phyloP scores from a whole-genome alignment of 352 stramenopile genomes.

The Globisporangium acanthophoron region DNA sequence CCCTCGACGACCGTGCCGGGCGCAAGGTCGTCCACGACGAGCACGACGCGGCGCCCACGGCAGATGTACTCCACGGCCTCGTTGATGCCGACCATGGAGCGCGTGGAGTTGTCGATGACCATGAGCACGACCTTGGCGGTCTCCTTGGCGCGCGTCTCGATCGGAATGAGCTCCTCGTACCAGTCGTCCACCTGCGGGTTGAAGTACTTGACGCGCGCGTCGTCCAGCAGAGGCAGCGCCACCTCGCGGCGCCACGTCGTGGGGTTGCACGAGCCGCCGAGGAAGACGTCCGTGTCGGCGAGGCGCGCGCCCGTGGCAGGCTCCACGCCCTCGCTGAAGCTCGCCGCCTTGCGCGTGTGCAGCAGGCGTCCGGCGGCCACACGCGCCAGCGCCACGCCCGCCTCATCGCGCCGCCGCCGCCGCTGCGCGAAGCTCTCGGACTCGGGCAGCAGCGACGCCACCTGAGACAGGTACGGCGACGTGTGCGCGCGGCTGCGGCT shows the following conservation, averaged over 20 bases:
- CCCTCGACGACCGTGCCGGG: conserved; percentile 47
- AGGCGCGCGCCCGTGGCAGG: conserved; percentile 22
- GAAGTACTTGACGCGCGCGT: conserved; percentile 67
- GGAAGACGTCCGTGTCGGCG: conserved; percentile 61
- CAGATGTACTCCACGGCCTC: conserved; percentile 87
- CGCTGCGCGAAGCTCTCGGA: conserved; percentile 11
- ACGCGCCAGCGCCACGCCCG: conserved; percentile 13
- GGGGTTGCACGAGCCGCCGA: conserved; percentile 85
- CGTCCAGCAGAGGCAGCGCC: conserved; percentile 71
- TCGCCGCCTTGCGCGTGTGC: conserved; percentile 39
- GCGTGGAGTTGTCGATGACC: conserved; percentile 77
- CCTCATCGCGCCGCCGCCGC: conserved; percentile 12
- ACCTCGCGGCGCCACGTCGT: conserved; percentile 82
- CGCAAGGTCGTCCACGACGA: conserved; percentile 80
- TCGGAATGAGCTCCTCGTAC: conserved; percentile 77
- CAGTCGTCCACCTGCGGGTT: conserved; percentile 90
- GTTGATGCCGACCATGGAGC: conserved; percentile 83
- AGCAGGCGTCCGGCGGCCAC: conserved; percentile 9
- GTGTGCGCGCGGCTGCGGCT: conserved; percentile 55
- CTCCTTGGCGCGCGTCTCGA: conserved; percentile 81
- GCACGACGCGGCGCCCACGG: conserved; percentile 53
- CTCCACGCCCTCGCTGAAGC: conserved; percentile 45
- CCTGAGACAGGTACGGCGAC: conserved; percentile 49
- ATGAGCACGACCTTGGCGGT: conserved; percentile 80
- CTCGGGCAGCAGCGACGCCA: conserved; percentile 17